A percentile compares a stretch with the other conserved stretches of the same genome.
Evolutionary conservation across 495 filamentous ascomycete species (phyloP).

Genomic region (Neurospora cerealis): DNA sequence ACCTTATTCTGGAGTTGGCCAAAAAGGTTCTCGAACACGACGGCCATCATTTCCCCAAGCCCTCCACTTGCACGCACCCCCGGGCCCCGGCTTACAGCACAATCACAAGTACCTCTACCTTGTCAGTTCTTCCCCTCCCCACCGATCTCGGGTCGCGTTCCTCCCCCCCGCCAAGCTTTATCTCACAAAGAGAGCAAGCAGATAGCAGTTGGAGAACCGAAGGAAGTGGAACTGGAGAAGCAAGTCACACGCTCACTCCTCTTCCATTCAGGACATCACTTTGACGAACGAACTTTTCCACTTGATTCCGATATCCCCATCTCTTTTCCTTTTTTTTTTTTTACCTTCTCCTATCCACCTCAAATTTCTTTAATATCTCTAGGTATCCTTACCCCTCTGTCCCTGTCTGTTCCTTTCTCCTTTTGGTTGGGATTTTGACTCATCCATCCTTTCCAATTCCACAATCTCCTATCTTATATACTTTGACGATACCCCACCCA

Average conservation of each 20-base stretch:
- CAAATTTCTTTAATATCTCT: background rate
- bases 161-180: background rate
- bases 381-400: background rate
- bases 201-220: background rate
- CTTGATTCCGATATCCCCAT: background rate
- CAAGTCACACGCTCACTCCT: background rate
- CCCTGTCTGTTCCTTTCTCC: background rate
- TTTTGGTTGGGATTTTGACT: background rate
- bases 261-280: background rate
- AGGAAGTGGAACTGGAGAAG: background rate
- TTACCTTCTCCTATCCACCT: background rate
- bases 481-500: background rate
- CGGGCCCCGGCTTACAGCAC: background rate
- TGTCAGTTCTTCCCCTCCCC: background rate
- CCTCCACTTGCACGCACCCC: background rate
- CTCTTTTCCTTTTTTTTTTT: background rate
- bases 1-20: background rate
- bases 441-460: background rate
- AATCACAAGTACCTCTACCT: background rate
- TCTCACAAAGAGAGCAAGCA: background rate
- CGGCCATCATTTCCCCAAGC: background rate
- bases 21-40: background rate
- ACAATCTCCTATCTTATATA: background rate
- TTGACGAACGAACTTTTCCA: background rate
- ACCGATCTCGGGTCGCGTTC: background rate